Conservation (phyloP, 2,329 filamentous ascomycete species). For the Fusarium sp. region DNA sequence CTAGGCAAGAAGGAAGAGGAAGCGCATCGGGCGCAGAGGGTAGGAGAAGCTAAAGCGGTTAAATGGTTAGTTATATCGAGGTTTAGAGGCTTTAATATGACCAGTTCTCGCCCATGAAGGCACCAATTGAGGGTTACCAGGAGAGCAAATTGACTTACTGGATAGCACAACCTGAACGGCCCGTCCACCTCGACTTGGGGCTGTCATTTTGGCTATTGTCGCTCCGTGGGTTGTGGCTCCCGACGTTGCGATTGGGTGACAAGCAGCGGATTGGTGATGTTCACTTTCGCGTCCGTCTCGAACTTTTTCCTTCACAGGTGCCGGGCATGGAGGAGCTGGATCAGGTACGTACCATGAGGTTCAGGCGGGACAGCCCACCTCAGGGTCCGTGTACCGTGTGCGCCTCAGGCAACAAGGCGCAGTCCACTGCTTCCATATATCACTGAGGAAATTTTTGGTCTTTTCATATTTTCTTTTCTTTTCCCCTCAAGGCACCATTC, state of each 20-base stretch:
- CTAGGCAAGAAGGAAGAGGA: conserved; percentile 48
- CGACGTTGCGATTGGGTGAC: conserved; percentile 31
- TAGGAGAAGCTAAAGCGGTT: conserved; percentile 49
- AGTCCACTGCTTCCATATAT: conserved; percentile 8
- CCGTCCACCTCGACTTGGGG: conserved; percentile 70
- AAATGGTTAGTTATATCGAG: conserved; percentile 27
- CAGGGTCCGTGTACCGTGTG: conserved; percentile 2
- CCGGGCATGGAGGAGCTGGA: conserved; percentile 5
- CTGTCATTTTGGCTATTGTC: conserved; percentile 59
- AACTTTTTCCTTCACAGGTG: conserved; percentile 48
- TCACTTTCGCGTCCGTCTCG: conserved; percentile 41
- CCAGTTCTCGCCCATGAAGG: background rate
- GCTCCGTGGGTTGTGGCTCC: conserved; percentile 29
- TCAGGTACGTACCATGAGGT: conserved; percentile 45
- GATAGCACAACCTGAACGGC: conserved; percentile 65
- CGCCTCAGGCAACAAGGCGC: conserved; percentile 50
- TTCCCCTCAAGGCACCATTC: conserved; percentile 78
- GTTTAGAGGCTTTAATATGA: conserved; percentile 8
- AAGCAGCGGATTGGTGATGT: conserved; percentile 41
- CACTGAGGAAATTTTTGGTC: conserved; percentile 35
- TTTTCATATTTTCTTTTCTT: conserved; percentile 48
- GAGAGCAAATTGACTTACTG: conserved; percentile 58
- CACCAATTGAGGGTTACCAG: conserved; percentile 39
- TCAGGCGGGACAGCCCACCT: background rate
- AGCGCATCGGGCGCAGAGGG: conserved; percentile 59